Conservation (phyloP, 2,329 filamentous ascomycete genomes). For the Ustulina deusta region DNA sequence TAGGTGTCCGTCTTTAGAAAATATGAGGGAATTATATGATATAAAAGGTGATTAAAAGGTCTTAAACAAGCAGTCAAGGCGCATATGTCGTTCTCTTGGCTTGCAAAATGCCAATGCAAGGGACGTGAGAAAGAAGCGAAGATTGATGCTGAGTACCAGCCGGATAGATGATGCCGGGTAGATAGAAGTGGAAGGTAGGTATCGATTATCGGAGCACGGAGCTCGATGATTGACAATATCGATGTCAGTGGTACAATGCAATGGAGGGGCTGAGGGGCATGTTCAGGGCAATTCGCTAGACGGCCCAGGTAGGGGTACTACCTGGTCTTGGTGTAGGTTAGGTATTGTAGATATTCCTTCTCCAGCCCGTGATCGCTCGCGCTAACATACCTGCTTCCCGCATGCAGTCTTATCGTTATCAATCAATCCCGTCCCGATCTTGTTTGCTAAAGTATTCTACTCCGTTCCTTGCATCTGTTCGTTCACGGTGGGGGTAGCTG, state of each 20-base stretch:
- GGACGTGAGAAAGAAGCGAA: constrained; percentile 7
- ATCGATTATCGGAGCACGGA: constrained; percentile 44
- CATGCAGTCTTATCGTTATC: constrained; percentile 39
- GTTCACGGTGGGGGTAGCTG: constrained; percentile 13
- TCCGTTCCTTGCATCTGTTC: constrained; percentile 35
- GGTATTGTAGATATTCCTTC: background rate
- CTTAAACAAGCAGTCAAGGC: background rate
- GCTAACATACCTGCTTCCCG: background rate
- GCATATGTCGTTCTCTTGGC: background rate
- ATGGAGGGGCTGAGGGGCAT: constrained; percentile 35
- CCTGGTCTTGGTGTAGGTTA: background rate
- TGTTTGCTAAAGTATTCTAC: constrained; percentile 26
- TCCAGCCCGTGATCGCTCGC: background rate
- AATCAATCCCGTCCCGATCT: constrained; percentile 25
- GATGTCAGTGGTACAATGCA: constrained; percentile 20
- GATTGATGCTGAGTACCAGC: constrained; percentile 8
- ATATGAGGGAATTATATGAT: background rate
- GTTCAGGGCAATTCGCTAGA: constrained; percentile 12
- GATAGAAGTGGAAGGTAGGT: constrained; percentile 23
- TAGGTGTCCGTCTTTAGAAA: background rate
- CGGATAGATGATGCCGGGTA: constrained; percentile 4
- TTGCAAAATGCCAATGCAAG: background rate
- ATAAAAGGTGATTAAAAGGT: background rate
- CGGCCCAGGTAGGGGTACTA: background rate
- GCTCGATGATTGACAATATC: constrained; percentile 35